Evolutionary conservation across 441 rosid genomes (phyloP).

Genomic region (Omphalea diandra): DNA sequence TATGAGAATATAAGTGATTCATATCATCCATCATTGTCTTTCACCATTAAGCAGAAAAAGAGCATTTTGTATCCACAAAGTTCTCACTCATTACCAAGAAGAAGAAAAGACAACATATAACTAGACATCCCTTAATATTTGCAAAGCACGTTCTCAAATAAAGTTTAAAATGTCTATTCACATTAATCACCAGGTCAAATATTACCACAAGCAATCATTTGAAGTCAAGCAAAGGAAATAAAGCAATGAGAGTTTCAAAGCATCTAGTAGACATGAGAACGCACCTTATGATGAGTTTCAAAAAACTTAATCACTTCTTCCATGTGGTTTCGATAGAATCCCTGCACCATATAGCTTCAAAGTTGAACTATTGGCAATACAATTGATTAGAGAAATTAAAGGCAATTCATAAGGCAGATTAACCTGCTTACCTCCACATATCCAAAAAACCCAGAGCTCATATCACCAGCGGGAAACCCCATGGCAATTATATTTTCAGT

Average conservation of each 20-base stretch:
- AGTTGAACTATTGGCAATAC: constrained; percentile 11
- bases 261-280: background rate
- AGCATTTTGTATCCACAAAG: background rate
- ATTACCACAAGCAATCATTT: background rate
- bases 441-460: constrained; percentile 96
- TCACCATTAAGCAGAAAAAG: background rate
- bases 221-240: background rate
- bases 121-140: background rate
- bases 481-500: constrained; percentile 93
- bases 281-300: constrained; percentile 94
- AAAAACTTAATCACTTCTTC: constrained; percentile 98
- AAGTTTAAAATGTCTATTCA: background rate
- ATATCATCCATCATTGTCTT: background rate
- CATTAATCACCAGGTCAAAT: background rate
- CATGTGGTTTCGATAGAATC: constrained; percentile 97
- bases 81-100: background rate
- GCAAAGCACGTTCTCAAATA: background rate
- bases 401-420: constrained; percentile 18
- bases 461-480: constrained; percentile 98
- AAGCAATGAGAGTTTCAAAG: background rate
- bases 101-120: background rate
- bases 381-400: constrained; percentile 6
- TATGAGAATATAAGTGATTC: background rate
- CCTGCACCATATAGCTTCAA: constrained; percentile 54
- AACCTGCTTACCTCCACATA: constrained; percentile 66